phyloP scores from a whole-genome alignment of 2,329 filamentous ascomycete species.

The Sporothrix protearum region DNA sequence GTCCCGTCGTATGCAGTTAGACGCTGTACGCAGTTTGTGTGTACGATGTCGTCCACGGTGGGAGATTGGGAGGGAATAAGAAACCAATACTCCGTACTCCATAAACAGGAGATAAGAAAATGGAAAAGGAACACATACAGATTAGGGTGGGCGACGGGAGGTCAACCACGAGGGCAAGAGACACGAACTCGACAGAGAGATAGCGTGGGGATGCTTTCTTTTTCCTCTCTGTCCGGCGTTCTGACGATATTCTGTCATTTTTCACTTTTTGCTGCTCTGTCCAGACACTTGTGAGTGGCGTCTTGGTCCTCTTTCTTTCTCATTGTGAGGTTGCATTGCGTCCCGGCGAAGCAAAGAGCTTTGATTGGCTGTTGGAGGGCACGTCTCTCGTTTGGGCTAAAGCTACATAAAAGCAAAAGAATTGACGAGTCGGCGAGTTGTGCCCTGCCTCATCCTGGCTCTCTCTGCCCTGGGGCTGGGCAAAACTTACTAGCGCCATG shows the following conservation, averaged over 20 bases:
- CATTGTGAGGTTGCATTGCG: conserved; percentile 14
- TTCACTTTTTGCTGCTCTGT: background rate
- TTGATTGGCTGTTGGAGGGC: background rate
- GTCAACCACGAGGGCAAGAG: conserved; percentile 2
- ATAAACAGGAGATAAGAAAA: background rate
- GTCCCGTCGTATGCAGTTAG: background rate
- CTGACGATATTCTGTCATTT: conserved; percentile 5
- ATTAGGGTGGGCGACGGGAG: background rate
- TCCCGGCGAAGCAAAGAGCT: background rate
- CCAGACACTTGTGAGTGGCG: background rate
- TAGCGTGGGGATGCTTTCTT: conserved; percentile 17
- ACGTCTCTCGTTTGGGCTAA: background rate
- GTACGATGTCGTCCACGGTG: too few species aligned
- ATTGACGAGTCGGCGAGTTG: too few species aligned
- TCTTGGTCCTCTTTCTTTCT: background rate
- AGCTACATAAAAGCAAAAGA: background rate
- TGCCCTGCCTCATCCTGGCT: background rate
- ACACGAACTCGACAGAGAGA: background rate
- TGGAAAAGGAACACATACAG: too few species aligned
- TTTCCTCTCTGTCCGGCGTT: background rate
- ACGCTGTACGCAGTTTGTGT: background rate
- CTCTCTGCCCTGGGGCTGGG: background rate
- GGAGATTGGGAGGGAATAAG: background rate
- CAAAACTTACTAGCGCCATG: conserved; percentile 6
- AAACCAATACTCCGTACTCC: too few species aligned